Conservation (phyloP, 495 filamentous ascomycete genomes). For the Penicillium bovifimosum region DNA sequence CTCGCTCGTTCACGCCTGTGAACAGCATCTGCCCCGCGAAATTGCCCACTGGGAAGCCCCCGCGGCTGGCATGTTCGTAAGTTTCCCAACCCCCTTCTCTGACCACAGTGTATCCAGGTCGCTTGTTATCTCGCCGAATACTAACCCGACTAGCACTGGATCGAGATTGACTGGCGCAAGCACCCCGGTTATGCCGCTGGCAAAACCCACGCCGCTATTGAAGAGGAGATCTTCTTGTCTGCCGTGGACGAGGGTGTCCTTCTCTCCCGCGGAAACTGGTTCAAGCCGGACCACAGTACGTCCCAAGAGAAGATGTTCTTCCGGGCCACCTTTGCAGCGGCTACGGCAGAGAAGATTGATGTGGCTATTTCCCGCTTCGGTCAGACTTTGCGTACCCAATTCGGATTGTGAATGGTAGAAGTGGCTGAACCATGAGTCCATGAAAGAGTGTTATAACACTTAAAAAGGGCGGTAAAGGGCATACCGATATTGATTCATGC, state of each 20-base stretch:
- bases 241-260: slow-evolving; percentile 68
- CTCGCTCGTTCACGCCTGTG: slow-evolving; percentile 74
- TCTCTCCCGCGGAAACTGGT: slow-evolving; percentile 81
- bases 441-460: neutral
- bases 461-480: neutral
- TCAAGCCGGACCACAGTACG: slow-evolving; percentile 56
- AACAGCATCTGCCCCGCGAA: slow-evolving; percentile 67
- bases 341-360: slow-evolving; percentile 64
- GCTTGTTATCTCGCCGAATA: neutral
- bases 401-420: slow-evolving; percentile 33
- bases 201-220: slow-evolving; percentile 63
- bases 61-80: slow-evolving; percentile 93
- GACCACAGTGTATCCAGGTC: neutral
- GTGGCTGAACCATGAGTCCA: neutral
- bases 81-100: slow-evolving; percentile 27
- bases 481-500: neutral
- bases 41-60: slow-evolving; percentile 81
- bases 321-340: slow-evolving; percentile 82
- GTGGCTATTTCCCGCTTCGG: slow-evolving; percentile 77
- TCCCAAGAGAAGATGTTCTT: slow-evolving; percentile 63
- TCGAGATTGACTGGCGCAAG: slow-evolving; percentile 66
- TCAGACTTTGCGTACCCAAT: slow-evolving; percentile 60
- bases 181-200: slow-evolving; percentile 57
- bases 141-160: slow-evolving; percentile 61
- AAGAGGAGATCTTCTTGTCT: slow-evolving; percentile 76